phyloP scores from a whole-genome alignment of 208 protist species.

The Crithidia fasciculata region DNA sequence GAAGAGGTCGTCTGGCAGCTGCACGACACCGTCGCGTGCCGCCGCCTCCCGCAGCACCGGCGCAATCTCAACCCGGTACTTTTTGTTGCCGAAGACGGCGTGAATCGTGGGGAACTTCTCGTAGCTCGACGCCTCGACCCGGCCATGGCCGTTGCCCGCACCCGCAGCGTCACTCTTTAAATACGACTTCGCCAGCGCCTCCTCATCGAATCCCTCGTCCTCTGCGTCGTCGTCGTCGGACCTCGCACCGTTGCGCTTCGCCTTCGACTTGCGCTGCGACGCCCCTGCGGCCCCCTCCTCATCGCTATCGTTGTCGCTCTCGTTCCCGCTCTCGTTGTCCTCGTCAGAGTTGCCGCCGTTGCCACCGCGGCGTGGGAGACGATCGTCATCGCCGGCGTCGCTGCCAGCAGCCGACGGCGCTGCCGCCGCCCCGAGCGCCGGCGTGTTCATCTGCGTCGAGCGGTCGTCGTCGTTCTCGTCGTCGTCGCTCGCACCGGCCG shows the following conservation, averaged over 20 bases:
- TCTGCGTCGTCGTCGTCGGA: constrained; percentile 15
- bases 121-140: constrained; percentile 37
- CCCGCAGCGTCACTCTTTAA: constrained; percentile 1
- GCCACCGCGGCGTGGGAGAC: constrained; percentile 2
- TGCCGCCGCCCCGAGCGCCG: constrained; percentile 12
- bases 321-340: constrained; percentile 12
- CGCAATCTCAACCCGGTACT: constrained; percentile 57
- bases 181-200: neutral
- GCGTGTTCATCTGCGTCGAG: constrained; percentile 29
- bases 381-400: constrained; percentile 20
- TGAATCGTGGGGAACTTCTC: constrained; percentile 56
- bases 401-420: constrained; percentile 29
- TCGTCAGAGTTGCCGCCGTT: constrained; percentile 28
- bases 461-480: constrained; percentile 37
- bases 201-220: constrained; percentile 4
- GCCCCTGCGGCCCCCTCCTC: constrained; percentile 6
- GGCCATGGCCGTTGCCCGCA: neutral
- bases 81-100: constrained; percentile 43
- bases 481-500: constrained; percentile 15
- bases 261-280: neutral
- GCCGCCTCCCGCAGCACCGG: constrained; percentile 51
- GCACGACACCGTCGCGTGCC: constrained; percentile 41
- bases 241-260: neutral
- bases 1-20: constrained; percentile 67
- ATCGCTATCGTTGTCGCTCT: constrained; percentile 17